phyloP scores from a whole-genome alignment of 345 rosid species.

The Rhodamnia argentea region DNA sequence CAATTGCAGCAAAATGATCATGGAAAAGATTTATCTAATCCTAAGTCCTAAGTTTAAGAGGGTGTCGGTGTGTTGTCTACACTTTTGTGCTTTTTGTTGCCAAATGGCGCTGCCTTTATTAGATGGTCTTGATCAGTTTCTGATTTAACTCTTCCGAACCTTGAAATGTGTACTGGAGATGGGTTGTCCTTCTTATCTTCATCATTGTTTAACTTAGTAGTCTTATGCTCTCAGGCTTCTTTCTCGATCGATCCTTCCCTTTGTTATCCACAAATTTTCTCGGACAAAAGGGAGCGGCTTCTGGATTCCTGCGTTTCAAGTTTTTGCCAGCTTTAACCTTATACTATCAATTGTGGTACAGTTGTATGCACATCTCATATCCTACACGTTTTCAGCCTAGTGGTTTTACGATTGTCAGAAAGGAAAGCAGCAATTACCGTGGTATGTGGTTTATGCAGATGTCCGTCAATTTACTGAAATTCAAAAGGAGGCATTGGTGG shows the following conservation, averaged over 20 bases:
- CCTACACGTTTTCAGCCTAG: not conserved
- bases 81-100: not conserved
- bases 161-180: not conserved
- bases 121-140: not conserved
- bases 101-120: not conserved
- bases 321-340: constrained; percentile 65
- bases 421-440: not conserved
- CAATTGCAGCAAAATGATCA: not conserved
- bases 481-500: constrained; percentile 53
- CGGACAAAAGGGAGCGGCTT: constrained; percentile 69
- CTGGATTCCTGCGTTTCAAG: constrained; percentile 84
- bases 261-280: constrained; percentile 56
- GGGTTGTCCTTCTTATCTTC: not conserved
- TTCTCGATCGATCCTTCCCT: constrained; percentile 38
- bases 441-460: constrained; percentile 27
- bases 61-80: not conserved
- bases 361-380: not conserved
- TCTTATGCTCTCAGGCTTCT: constrained; percentile 47
- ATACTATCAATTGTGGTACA: constrained; percentile 52
- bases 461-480: constrained; percentile 33
- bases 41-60: not conserved
- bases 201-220: not conserved
- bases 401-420: not conserved
- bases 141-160: not conserved
- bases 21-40: not conserved